Evolutionary conservation across 371 early-diverging fungal species (phyloP), one percentile per base, ranked within the genome.

Genomic region (Capillidium rhysosporum): DNA sequence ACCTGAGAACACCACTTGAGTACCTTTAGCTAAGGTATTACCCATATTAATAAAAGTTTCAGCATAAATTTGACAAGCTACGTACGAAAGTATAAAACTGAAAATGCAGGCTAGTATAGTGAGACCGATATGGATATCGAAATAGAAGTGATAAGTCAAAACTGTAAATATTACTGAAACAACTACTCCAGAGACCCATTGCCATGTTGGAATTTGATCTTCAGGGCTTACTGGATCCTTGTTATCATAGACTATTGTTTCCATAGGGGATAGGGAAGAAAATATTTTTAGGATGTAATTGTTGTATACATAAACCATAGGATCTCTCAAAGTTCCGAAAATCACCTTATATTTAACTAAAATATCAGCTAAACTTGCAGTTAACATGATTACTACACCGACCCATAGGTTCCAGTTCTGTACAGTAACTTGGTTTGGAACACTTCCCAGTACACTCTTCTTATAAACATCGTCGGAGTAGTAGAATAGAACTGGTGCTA

Each of bases 361-460:
- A 26, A 81, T 62, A 65, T 82, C 81, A 14, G 77, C 60, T 53
- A 82, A 75, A 18, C 76, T 65, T 41, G 76, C 59, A 30, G 72
- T 61, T 34, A 79, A 69, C 80, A 84, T 80, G 31, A 82, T 64
- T 3, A 75, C 72, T 57, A 84, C 74, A 62, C 84, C 84, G 18
- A 80, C 80, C 82, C 77, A 77, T 25, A 77, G 58, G 64, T 70
- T 74, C 74, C 75, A 74, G 25, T 63, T 65, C 48, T 72, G 69
- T 20, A 68, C 67, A 39, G 39, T 39, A 39, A 16, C 39, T 16
- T 16, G 12, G 9, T 39, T 16, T 3, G 21, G 5, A n/a, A 55
- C 58, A 58, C 71, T 70, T 34, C 74, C 70, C 29, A 49, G 56
- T 59, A 57, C 71, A 63, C 52, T 56, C 16, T 39, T 39, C 16